These are phyloP conservation scores for Tubosaeta sp. DNA, from an alignment of 768 basidiomycete genomes.

Conservation along the genomic window DNA sequence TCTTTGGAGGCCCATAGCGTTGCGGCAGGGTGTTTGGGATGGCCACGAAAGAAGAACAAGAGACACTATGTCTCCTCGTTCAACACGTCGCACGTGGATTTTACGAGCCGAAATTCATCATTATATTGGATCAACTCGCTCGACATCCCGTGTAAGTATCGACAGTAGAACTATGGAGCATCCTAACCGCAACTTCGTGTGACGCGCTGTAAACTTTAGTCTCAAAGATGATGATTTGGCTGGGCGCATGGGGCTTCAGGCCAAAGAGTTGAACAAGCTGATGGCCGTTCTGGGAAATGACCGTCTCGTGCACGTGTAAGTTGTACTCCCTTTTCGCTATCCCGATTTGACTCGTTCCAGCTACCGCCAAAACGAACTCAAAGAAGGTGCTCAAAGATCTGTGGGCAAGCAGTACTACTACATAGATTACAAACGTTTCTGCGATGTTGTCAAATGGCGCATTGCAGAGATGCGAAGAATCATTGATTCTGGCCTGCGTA, in stretches of 20 bases:
- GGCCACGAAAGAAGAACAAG: slow-evolving; percentile 76
- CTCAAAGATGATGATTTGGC: slow-evolving; percentile 93
- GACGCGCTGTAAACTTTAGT: slow-evolving; percentile 40
- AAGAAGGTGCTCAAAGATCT: slow-evolving; percentile 83
- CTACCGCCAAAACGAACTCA: slow-evolving; percentile 87
- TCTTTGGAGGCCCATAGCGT: slow-evolving; percentile 1
- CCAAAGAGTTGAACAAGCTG: slow-evolving; percentile 87
- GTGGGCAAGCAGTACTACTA: slow-evolving; percentile 93
- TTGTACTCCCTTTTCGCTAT: slow-evolving; percentile 3
- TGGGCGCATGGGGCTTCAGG: slow-evolving; percentile 83
- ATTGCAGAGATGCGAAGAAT: slow-evolving; percentile 87
- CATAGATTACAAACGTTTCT: slow-evolving; percentile 92
- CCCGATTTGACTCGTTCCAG: slow-evolving; percentile 36
- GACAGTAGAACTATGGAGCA: slow-evolving; percentile 22
- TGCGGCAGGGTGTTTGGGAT: slow-evolving; percentile 30
- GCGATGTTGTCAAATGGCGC: slow-evolving; percentile 97
- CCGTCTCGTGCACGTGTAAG: slow-evolving; percentile 74
- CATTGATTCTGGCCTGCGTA: slow-evolving; percentile 86
- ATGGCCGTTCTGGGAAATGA: slow-evolving; percentile 79
- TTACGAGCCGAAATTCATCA: slow-evolving; percentile 88
- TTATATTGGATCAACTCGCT: slow-evolving; percentile 91
- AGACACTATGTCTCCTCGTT: slow-evolving; percentile 79
- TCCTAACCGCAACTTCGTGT: slow-evolving; percentile 13
- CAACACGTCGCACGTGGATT: slow-evolving; percentile 92
- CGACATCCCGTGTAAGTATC: slow-evolving; percentile 90